phyloP scores from a whole-genome alignment of 805 yeast genomes.

The Starmera quercuum region DNA sequence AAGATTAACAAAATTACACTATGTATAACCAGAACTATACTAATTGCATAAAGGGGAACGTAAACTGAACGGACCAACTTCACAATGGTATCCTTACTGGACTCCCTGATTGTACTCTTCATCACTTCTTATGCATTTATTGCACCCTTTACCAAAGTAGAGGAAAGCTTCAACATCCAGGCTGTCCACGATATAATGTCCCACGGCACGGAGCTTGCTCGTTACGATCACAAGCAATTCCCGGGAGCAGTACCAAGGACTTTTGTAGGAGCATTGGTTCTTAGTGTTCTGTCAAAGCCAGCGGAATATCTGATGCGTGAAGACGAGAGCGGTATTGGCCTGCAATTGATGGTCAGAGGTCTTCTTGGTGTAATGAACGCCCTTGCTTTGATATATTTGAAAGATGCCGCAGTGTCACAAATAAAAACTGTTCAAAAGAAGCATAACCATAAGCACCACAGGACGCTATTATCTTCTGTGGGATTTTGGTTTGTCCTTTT shows the following conservation, averaged over 20 bases:
- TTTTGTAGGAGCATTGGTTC: slow-evolving; percentile 59
- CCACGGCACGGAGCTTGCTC: slow-evolving; percentile 41
- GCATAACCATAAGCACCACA: slow-evolving; percentile 7
- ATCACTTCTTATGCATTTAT: slow-evolving; percentile 42
- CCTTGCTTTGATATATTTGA: slow-evolving; percentile 40
- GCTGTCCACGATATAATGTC: slow-evolving; percentile 77
- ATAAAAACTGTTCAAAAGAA: slow-evolving; percentile 8
- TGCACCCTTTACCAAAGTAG: slow-evolving; percentile 87
- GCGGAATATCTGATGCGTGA: slow-evolving; percentile 12
- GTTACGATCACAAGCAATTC: slow-evolving; percentile 68
- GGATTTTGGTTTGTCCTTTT: slow-evolving; percentile 53
- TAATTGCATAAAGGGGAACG: too few species aligned
- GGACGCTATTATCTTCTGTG: slow-evolving; percentile 6
- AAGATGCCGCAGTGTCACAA: slow-evolving; percentile 29
- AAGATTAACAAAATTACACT: too few species aligned
- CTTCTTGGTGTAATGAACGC: slow-evolving; percentile 59
- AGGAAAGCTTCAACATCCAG: slow-evolving; percentile 87
- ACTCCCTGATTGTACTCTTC: slow-evolving; percentile 33
- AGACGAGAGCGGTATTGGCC: slow-evolving; percentile 33
- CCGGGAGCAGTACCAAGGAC: slow-evolving; percentile 91
- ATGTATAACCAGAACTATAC: too few species aligned
- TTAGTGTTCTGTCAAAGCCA: slow-evolving; percentile 41
- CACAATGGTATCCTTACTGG: slow-evolving; percentile 15
- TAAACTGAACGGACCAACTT: too few species aligned
- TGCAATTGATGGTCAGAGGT: slow-evolving; percentile 50